phyloP scores from a whole-genome alignment of 768 basidiomycete species.

The Naganishia vaughanmartiniae region DNA sequence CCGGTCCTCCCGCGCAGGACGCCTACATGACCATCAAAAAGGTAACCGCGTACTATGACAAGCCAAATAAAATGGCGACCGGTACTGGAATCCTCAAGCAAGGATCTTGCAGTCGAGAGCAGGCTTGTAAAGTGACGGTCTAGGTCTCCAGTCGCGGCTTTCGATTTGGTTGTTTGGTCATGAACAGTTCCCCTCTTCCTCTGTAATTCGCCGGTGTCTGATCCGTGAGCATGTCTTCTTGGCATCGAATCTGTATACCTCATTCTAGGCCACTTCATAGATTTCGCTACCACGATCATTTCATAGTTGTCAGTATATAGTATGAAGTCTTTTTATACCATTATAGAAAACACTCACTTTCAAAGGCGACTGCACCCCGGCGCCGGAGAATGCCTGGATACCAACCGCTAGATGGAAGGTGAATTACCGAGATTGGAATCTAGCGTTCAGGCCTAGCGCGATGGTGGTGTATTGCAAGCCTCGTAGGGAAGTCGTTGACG shows the following conservation, averaged over 20 bases:
- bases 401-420: too few species aligned
- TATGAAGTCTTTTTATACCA: not conserved
- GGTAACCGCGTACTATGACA: not conserved
- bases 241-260: not conserved
- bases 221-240: not conserved
- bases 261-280: not conserved
- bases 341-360: not conserved
- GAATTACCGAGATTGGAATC: too few species aligned
- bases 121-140: constrained; percentile 6
- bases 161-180: not conserved
- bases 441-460: too few species aligned
- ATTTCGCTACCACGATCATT: not conserved
- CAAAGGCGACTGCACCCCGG: not conserved
- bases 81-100: constrained; percentile 1
- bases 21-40: constrained; percentile 26
- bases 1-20: constrained; percentile 31
- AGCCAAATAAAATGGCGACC: not conserved
- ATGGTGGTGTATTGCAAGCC: too few species aligned
- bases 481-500: too few species aligned
- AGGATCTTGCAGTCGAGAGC: not conserved
- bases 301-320: not conserved
- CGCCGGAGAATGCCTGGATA: too few species aligned
- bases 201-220: too few species aligned
- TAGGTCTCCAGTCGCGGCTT: not conserved
- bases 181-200: not conserved